phyloP scores from a whole-genome alignment of 176 grass and related monocot genomes.

The Oryza glaberrima region DNA sequence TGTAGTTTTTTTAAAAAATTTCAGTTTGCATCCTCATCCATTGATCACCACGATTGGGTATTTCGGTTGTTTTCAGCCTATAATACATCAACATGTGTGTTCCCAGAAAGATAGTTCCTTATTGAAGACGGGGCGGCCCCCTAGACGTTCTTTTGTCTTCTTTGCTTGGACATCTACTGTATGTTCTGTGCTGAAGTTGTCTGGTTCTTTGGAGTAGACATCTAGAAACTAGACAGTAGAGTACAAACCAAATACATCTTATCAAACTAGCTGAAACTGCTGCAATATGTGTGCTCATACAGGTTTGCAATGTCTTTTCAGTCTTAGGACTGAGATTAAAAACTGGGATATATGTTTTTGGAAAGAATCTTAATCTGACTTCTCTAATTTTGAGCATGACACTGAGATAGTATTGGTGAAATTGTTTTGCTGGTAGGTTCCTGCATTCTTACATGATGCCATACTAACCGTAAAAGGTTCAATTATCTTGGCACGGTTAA shows the following conservation, averaged over 20 bases:
- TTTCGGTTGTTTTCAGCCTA: too few species aligned
- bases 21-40: not conserved
- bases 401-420: too few species aligned
- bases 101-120: not conserved
- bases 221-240: not conserved
- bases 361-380: too few species aligned
- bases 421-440: not conserved
- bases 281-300: not conserved
- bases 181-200: not conserved
- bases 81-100: not conserved
- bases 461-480: not conserved
- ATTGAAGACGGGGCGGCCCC: not conserved
- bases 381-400: too few species aligned
- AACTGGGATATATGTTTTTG: too few species aligned
- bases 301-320: not conserved
- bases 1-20: not conserved
- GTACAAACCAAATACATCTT: not conserved
- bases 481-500: not conserved
- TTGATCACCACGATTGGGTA: too few species aligned
- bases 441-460: not conserved
- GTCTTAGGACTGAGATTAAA: not conserved
- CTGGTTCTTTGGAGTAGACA: not conserved
- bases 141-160: not conserved
- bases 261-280: not conserved
- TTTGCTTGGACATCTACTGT: not conserved